These are phyloP conservation scores for Silene vulgaris DNA, from an alignment of 179 eudicot genomes.

Conservation along the genomic window DNA sequence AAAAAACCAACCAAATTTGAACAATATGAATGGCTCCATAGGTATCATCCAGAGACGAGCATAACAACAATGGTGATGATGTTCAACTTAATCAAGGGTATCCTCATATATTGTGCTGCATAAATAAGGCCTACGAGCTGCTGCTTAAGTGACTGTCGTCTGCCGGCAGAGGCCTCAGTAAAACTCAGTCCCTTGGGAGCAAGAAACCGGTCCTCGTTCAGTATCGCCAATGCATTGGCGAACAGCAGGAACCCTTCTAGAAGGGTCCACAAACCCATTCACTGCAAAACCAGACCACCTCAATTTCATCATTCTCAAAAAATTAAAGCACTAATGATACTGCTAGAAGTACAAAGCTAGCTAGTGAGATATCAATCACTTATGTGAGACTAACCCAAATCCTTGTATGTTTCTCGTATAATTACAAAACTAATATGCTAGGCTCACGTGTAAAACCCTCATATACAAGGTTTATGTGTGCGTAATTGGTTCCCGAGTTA, in stretches of 20 bases:
- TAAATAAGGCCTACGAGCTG: slow-evolving; percentile 73
- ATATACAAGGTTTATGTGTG: no score
- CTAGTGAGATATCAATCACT: no score
- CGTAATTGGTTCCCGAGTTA: no score
- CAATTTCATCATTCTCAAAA: neutral
- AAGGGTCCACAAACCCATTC: slow-evolving; percentile 78
- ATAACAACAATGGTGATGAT: slow-evolving; percentile 55
- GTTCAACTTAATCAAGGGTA: slow-evolving; percentile 63
- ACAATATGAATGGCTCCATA: neutral
- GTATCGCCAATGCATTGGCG: slow-evolving; percentile 82
- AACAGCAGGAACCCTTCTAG: slow-evolving; percentile 75
- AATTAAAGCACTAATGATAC: neutral
- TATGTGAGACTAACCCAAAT: no score
- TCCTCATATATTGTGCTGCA: slow-evolving; percentile 70
- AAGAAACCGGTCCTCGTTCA: slow-evolving; percentile 80
- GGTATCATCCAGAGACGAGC: slow-evolving; percentile 63
- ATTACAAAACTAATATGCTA: no score
- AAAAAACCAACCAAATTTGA: neutral
- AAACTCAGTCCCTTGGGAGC: slow-evolving; percentile 80
- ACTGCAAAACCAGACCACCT: slow-evolving; percentile 24
- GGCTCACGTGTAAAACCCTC: no score
- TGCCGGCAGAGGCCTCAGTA: slow-evolving; percentile 57
- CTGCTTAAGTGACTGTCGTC: slow-evolving; percentile 56
- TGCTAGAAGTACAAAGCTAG: neutral
- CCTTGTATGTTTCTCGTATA: no score